Base-by-base conservation (phyloP, 2,329 filamentous ascomycete genomes). In the Pseudogymnoascus sp. region DNA sequence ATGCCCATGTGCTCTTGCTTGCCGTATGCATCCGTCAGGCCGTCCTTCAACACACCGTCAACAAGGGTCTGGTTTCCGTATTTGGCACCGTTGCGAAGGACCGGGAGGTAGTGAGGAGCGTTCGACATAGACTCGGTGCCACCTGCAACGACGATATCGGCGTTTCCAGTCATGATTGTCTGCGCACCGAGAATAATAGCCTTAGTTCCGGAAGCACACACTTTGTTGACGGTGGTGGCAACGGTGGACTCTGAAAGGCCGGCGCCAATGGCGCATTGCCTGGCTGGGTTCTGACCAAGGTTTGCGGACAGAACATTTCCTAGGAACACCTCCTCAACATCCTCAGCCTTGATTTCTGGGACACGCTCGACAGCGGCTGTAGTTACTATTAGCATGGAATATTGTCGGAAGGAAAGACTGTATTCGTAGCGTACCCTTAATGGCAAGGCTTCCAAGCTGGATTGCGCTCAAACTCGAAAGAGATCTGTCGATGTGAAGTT, bases 41-140 rank as follows among this genome's bases (percentile, higher is more conserved):
- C 94, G 73, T 99, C 94, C 81, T 92, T 92, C 72, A 97, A 84
- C 68, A 99, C 86, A 69, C 91, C 93, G 73, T 99, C 94, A 61
- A 97, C 83, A 68, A 99, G 82, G 61, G 82, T 86, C 79, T 93
- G 89, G 78, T 97, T 86, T 71, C 94, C 94, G 77, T 95, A 99
- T 80, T 97, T 97, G 76, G 89, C 87, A 69, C 94, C 94, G 68
- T 78, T 88, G 75, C 94, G 90, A 70, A 96, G 82, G 76, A 81
- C 90, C 67, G 92, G 90, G 61, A 97, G 88, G 81, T 99, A 99
- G 81, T 99, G 92, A 60, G 94, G 94, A 62, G 89, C 83, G 80
- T 97, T 97, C 74, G 92, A 96, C 94, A 99, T 99, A 81, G 92
- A 96, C 81, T 99, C 94, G 69, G 93, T 87, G 70, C 94, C 94